phyloP scores from a whole-genome alignment of 148 eudicot genomes.

The Mesembryanthemum crystallinum region DNA sequence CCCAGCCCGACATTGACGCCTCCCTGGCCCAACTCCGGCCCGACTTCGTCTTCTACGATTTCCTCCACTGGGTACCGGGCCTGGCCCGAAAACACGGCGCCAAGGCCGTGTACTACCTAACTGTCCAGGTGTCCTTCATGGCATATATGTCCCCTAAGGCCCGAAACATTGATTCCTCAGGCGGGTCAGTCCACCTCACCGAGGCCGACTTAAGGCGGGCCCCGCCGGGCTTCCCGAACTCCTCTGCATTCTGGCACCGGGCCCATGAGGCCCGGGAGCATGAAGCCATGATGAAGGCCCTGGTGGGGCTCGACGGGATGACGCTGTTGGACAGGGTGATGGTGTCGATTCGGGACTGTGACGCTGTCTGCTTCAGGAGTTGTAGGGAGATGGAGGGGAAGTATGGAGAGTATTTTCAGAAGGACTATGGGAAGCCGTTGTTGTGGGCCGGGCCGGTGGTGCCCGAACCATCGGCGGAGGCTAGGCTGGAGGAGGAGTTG shows the following conservation, averaged over 20 bases:
- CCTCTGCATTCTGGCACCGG: too few species aligned
- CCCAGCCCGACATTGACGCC: constrained; percentile 25
- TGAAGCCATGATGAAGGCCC: too few species aligned
- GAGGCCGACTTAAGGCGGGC: too few species aligned
- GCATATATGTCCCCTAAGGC: not conserved
- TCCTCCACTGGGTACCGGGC: constrained; percentile 35
- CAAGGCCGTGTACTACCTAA: constrained; percentile 20
- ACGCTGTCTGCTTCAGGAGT: constrained; percentile 8
- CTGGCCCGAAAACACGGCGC: constrained; percentile 21
- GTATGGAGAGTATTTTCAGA: constrained; percentile 10
- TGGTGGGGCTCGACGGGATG: constrained; percentile 1
- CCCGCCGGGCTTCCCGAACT: too few species aligned
- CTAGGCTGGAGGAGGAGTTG: constrained; percentile 24
- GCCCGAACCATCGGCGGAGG: constrained; percentile 18
- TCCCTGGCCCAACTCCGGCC: constrained; percentile 24
- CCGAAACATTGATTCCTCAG: not conserved
- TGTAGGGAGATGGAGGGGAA: constrained; percentile 22
- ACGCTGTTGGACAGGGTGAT: not conserved
- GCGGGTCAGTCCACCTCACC: not conserved
- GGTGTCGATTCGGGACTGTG: constrained; percentile 4
- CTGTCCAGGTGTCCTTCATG: constrained; percentile 3
- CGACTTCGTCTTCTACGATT: constrained; percentile 33
- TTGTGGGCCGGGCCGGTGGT: constrained; percentile 34
- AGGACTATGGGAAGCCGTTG: constrained; percentile 2
- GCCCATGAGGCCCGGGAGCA: too few species aligned